A percentile compares a stretch with the other conserved stretches of the same genome.
phyloP scores from a whole-genome alignment of 2,329 filamentous ascomycete genomes.

The Tympanopsis confertula region DNA sequence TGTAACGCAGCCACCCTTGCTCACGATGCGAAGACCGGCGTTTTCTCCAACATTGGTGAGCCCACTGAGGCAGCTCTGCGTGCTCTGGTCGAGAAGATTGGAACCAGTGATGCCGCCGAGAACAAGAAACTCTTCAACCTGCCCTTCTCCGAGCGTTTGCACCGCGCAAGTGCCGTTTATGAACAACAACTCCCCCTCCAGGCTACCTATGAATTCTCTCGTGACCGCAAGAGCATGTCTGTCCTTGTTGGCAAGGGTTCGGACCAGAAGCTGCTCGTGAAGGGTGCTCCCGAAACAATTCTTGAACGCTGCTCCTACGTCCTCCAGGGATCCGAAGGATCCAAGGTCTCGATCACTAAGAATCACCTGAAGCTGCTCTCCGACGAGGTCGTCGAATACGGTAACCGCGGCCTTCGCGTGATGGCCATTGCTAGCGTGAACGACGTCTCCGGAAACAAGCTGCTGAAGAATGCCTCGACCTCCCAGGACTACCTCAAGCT shows the following conservation, averaged over 20 bases:
- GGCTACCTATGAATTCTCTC: slow-evolving; percentile 90
- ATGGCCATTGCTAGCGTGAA: slow-evolving; percentile 85
- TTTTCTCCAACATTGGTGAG: slow-evolving; percentile 78
- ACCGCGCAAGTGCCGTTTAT: slow-evolving; percentile 76
- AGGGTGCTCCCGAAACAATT: slow-evolving; percentile 90
- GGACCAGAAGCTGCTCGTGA: slow-evolving; percentile 76
- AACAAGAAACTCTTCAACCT: slow-evolving; percentile 21
- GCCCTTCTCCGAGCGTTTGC: slow-evolving; percentile 44
- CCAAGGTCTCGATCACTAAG: slow-evolving; percentile 60
- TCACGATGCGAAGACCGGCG: slow-evolving; percentile 64
- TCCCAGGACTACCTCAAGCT: slow-evolving; percentile 74
- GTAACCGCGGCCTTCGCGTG: slow-evolving; percentile 82
- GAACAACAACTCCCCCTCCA: slow-evolving; percentile 65
- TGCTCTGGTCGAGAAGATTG: slow-evolving; percentile 86
- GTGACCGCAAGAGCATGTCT: slow-evolving; percentile 98
- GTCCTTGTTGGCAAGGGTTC: slow-evolving; percentile 67
- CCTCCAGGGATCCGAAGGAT: slow-evolving; percentile 67
- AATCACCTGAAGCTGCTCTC: slow-evolving; percentile 60
- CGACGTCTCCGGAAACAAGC: slow-evolving; percentile 57
- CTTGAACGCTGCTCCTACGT: slow-evolving; percentile 82
- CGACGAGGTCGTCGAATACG: slow-evolving; percentile 77
- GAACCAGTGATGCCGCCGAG: slow-evolving; percentile 56
- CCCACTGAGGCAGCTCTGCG: slow-evolving; percentile 89
- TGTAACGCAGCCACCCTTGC: slow-evolving; percentile 83
- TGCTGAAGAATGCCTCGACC: slow-evolving; percentile 66